These are phyloP conservation scores for Chrysochromulina parva DNA, from an alignment of 78 protist genomes.

Conservation along the genomic window DNA sequence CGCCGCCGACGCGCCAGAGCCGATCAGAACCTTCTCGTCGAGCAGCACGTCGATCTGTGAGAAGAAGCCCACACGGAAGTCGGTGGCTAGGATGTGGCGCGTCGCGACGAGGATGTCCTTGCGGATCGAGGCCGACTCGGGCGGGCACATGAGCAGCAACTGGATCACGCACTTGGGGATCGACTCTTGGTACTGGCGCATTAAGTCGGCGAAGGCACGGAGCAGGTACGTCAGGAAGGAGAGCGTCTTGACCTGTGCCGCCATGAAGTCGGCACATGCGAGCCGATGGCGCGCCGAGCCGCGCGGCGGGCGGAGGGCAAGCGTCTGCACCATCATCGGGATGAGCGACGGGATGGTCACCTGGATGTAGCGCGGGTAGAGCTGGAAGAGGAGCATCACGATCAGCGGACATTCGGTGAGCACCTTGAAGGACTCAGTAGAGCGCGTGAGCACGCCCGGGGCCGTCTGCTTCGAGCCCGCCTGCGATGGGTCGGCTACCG, in stretches of 20 bases:
- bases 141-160: conserved; percentile 75
- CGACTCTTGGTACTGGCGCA: conserved; percentile 58
- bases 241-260: conserved; percentile 83
- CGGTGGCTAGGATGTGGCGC: conserved; percentile 84
- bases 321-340: conserved; percentile 70
- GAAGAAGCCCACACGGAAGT: conserved; percentile 81
- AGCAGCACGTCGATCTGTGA: conserved; percentile 70
- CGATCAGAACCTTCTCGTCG: conserved; percentile 76
- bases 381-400: conserved; percentile 86
- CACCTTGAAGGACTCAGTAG: conserved; percentile 71
- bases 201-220: conserved; percentile 52
- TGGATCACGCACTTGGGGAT: conserved; percentile 80
- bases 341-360: conserved; percentile 59
- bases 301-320: conserved; percentile 54
- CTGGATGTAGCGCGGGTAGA: conserved; percentile 60
- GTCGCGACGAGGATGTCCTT: conserved; percentile 83
- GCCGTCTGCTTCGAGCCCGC: too few relatives aligned
- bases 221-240: conserved; percentile 88
- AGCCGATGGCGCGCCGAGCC: not conserved
- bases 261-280: conserved; percentile 77
- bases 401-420: conserved; percentile 91
- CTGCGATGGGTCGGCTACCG: not conserved
- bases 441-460: not conserved
- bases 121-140: conserved; percentile 63
- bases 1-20: not conserved